phyloP scores from a whole-genome alignment of 179 eudicot genomes.

The Dionaea muscipula region DNA sequence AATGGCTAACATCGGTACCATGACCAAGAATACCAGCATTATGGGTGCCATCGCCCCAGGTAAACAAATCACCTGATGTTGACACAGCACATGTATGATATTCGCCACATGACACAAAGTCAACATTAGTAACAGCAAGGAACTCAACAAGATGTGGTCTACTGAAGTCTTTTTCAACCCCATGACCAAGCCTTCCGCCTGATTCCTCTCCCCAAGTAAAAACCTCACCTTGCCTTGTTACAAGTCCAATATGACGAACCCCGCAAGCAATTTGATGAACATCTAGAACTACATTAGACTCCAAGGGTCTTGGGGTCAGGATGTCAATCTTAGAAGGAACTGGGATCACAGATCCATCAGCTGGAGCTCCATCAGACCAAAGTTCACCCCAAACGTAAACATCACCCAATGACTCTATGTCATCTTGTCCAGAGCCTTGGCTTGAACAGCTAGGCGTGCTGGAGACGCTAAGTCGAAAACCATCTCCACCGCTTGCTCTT shows the following conservation, averaged over 20 bases:
- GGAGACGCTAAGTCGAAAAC: conserved; percentile 63
- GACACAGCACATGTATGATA: conserved; percentile 75
- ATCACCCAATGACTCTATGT: conserved; percentile 43
- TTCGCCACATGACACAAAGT: conserved; percentile 78
- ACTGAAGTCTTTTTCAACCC: conserved; percentile 49
- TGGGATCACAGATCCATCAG: conserved; percentile 22
- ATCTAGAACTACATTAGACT: conserved; percentile 78
- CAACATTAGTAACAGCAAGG: conserved; percentile 55
- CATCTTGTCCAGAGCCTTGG: conserved; percentile 36
- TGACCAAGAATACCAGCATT: conserved; percentile 81
- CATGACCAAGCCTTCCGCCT: conserved; percentile 92
- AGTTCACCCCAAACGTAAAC: conserved; percentile 83
- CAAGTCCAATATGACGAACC: conserved; percentile 71
- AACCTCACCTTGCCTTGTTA: conserved; percentile 86
- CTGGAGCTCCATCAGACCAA: conserved; percentile 47
- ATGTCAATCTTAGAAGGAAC: conserved; percentile 34
- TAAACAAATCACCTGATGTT: conserved; percentile 56
- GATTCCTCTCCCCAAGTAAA: conserved; percentile 96
- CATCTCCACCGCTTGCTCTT: conserved; percentile 60
- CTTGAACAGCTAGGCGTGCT: conserved; percentile 40
- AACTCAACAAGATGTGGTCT: conserved; percentile 65
- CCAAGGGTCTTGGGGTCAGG: conserved; percentile 54
- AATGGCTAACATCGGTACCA: conserved; percentile 72
- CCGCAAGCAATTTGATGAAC: conserved; percentile 92
- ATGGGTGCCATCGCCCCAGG: conserved; percentile 83